phyloP scores from a whole-genome alignment of 2,329 filamentous ascomycete species.

The Emmonsia crescens region DNA sequence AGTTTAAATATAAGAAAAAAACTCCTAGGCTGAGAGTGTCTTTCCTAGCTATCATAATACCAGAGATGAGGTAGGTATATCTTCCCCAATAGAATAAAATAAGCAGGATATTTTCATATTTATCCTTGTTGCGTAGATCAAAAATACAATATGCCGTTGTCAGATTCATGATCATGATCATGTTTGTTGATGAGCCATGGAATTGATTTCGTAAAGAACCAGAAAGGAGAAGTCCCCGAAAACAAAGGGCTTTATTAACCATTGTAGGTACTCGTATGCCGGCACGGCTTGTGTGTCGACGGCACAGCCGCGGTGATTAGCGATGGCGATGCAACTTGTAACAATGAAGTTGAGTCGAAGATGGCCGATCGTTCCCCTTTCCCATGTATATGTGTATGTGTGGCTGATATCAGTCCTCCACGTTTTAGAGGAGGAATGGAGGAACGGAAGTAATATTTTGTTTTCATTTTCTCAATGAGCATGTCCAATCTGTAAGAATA shows the following conservation, averaged over 20 bases:
- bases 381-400: not conserved
- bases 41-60: not conserved
- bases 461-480: constrained; percentile 24
- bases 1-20: not conserved
- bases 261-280: too few species aligned
- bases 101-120: not conserved
- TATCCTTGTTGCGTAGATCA: not conserved
- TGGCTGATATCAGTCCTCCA: not conserved
- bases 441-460: not conserved
- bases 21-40: not conserved
- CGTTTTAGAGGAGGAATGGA: not conserved
- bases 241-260: not conserved
- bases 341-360: not conserved
- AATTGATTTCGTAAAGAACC: not conserved
- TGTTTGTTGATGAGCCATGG: not conserved
- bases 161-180: not conserved
- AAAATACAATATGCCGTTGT: not conserved
- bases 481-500: constrained; percentile 39
- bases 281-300: not conserved
- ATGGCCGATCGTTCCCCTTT: not conserved
- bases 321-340: not conserved
- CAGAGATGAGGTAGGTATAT: not conserved
- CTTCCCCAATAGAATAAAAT: not conserved
- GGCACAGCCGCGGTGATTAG: not conserved
- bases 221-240: not conserved